Evolutionary conservation across 345 rosid species (phyloP).

Genomic region (Anacardium occidentale): DNA sequence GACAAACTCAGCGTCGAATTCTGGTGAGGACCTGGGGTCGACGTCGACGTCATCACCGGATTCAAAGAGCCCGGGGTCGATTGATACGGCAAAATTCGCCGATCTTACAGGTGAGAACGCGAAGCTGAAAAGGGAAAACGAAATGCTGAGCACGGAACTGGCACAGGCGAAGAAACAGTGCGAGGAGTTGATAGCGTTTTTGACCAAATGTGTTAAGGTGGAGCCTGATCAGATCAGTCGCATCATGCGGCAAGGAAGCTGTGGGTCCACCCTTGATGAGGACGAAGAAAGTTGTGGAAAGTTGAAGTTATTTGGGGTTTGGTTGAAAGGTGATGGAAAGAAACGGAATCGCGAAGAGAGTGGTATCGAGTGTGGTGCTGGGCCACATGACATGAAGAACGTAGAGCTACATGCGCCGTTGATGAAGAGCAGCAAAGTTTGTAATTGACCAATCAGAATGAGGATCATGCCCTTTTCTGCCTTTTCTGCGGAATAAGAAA

Average conservation of each 20-base stretch:
- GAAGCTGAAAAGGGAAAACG: constrained; percentile 74
- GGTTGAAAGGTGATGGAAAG: constrained; percentile 53
- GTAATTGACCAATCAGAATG: constrained; percentile 37
- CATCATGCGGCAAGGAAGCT: constrained; percentile 53
- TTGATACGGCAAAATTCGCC: constrained; percentile 48
- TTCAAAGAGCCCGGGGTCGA: constrained; percentile 77
- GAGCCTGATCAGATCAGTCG: constrained; percentile 64
- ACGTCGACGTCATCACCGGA: constrained; percentile 77
- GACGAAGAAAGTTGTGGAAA: constrained; percentile 32
- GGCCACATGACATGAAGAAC: constrained; percentile 49
- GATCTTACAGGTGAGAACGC: constrained; percentile 81
- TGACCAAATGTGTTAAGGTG: constrained; percentile 60
- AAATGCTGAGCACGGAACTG: constrained; percentile 63
- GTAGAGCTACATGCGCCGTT: constrained; percentile 44
- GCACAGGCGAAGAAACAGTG: constrained; percentile 76
- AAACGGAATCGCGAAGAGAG: constrained; percentile 72
- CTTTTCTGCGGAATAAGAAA: too few relatives aligned
- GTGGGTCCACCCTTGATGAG: constrained; percentile 19
- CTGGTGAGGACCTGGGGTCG: constrained; percentile 76
- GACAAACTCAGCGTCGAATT: constrained; percentile 46
- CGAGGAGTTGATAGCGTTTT: constrained; percentile 61
- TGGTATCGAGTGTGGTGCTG: constrained; percentile 34
- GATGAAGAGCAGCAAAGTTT: constrained; percentile 68
- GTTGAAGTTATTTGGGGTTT: constrained; percentile 80
- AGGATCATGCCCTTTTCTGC: background rate